A percentile compares a stretch with the other conserved stretches of the same genome.
Conservation (phyloP, 73 alveolate genomes). For the Paramecium bursaria region DNA sequence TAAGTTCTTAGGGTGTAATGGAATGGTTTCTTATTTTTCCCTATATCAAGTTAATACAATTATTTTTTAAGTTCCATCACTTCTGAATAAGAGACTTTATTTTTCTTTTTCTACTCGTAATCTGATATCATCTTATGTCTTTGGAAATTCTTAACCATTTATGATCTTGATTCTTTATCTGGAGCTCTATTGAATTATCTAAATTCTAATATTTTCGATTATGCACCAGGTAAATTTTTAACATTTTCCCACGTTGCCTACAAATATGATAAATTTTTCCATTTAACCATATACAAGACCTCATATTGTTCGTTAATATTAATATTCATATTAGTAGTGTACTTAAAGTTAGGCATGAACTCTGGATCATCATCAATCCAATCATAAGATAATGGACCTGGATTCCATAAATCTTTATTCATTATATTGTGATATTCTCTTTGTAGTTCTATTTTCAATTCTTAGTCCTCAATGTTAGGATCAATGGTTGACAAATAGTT, state of each 20-base stretch:
- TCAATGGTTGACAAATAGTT: not conserved
- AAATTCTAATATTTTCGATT: slow-evolving; percentile 54
- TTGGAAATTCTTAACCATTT: not conserved
- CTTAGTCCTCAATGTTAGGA: not conserved
- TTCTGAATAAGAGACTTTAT: slow-evolving; percentile 4
- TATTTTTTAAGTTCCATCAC: slow-evolving; percentile 1
- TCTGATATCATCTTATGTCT: not conserved
- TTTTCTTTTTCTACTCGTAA: slow-evolving; percentile 38
- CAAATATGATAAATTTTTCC: slow-evolving; percentile 68
- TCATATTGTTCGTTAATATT: slow-evolving; percentile 50
- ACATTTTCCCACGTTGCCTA: slow-evolving; percentile 67
- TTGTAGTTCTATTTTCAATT: not conserved
- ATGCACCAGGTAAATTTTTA: slow-evolving; percentile 16
- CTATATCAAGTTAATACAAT: slow-evolving; percentile 35
- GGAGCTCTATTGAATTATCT: slow-evolving; percentile 57
- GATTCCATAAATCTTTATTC: slow-evolving; percentile 60
- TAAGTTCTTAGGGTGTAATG: slow-evolving; percentile 68
- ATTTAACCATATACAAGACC: slow-evolving; percentile 50
- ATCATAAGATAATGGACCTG: slow-evolving; percentile 52
- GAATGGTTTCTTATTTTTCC: slow-evolving; percentile 55
- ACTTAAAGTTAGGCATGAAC: slow-evolving; percentile 16
- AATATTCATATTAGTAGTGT: slow-evolving; percentile 36
- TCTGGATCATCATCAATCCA: slow-evolving; percentile 66
- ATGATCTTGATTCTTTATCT: slow-evolving; percentile 60
- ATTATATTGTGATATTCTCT: slow-evolving; percentile 13